Evolutionary conservation across 805 yeast genomes (phyloP).

Genomic region (Saccharomycopsis sp.): DNA sequence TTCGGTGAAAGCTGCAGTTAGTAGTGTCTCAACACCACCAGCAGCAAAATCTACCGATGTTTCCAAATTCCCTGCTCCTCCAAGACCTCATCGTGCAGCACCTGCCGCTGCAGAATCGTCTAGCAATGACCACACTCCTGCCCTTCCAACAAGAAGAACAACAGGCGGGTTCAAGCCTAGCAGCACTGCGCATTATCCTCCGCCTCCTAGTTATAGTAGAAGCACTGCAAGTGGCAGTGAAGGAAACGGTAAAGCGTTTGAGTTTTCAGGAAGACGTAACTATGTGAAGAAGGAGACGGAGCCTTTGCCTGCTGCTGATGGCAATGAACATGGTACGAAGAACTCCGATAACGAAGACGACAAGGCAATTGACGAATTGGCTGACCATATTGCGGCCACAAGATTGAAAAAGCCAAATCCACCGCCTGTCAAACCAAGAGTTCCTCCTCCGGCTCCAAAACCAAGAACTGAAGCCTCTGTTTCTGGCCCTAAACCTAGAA

Average conservation of each 20-base stretch:
- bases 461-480: background rate
- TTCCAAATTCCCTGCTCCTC: constrained; percentile 17
- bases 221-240: background rate
- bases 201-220: constrained; percentile 10
- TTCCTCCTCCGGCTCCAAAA: constrained; percentile 1
- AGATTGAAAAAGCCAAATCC: background rate
- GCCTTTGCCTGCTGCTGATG: background rate
- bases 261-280: constrained; percentile 1
- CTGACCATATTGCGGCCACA: background rate
- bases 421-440: background rate
- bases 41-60: background rate
- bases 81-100: constrained; percentile 17
- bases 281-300: background rate
- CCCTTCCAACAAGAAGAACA: background rate
- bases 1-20: background rate
- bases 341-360: background rate
- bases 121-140: background rate
- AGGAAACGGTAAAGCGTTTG: constrained; percentile 1
- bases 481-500: background rate
- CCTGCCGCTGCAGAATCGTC: background rate
- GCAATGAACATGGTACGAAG: background rate
- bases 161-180: background rate
- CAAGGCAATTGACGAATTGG: background rate
- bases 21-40: background rate
- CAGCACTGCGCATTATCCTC: constrained; percentile 5